Base-by-base conservation (phyloP, 2,329 filamentous ascomycete genomes). In the Epichloe uncinata region DNA sequence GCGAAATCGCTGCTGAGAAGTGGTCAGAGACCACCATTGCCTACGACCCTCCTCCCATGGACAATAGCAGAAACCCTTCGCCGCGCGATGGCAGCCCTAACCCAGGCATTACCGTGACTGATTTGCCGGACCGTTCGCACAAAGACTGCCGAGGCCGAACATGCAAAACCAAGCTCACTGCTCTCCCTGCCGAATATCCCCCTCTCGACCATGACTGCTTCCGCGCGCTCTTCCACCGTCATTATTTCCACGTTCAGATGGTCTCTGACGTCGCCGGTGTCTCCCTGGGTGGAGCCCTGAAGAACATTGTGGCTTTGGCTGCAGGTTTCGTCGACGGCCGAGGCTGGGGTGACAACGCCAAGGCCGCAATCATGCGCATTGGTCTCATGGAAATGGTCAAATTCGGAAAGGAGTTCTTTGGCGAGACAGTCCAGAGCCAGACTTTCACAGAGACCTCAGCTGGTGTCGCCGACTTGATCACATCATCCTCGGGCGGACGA, bases 371-470 rank as follows among this genome's bases (percentile, higher is more conserved):
- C 53, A 97, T 98, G 88, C 86, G 93, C 41, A 85, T 97, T 18
- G 93, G 93, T 7, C 79, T 98, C 43, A 77, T 96, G 59, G 93
- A 98, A 70, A 95, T 96, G 84, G 88, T 97, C 61, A 85, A 86
- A 63, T 98, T 98, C 58, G 91, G 91, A 56, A 88, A 90, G 66
- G 81, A 85, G 59, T 98, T 97, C 73, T 98, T 97, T 65, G 80
- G 81, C 16, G 78, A 90, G 60, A 87, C 85, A 1, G 84, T 93
- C 26, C 78, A 85, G 56, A 79, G 85, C 9, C 80, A 78, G 51
- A 98, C 93, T 0, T 97, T 98, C 65, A 97, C 91, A n/a, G 89
- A 96, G 64, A 88, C 96, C 65, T 94, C 87, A 58, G 90, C 88
- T 22, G 93, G 93, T 57, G 89, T 97, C 38, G 93, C 93, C 30